These are phyloP conservation scores for Wickerhamomyces alni DNA, from an alignment of 805 yeast genomes.

Conservation along the genomic window DNA sequence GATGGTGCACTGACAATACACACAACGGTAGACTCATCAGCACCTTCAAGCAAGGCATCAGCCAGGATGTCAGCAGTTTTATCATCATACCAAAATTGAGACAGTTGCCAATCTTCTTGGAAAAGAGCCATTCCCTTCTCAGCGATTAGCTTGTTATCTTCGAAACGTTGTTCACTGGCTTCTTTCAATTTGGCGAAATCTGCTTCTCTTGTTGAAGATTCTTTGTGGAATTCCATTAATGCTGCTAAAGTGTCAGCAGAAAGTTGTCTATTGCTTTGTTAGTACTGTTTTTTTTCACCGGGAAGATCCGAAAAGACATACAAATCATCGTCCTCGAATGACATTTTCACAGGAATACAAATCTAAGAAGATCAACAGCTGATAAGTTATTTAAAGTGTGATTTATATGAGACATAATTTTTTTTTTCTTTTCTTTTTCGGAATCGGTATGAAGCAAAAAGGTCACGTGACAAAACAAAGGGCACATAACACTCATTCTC, in stretches of 20 bases:
- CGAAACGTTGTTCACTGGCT: slow-evolving; percentile 45
- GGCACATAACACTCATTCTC: too few species aligned
- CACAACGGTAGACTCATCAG: slow-evolving; percentile 62
- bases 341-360: background rate
- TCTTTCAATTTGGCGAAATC: slow-evolving; percentile 65
- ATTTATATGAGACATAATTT: background rate
- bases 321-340: slow-evolving; percentile 1
- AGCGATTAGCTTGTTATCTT: slow-evolving; percentile 21
- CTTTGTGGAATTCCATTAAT: slow-evolving; percentile 52
- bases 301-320: slow-evolving; percentile 4
- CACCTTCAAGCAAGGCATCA: slow-evolving; percentile 69
- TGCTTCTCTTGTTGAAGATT: slow-evolving; percentile 48
- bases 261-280: slow-evolving; percentile 18
- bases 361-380: background rate
- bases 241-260: slow-evolving; percentile 49
- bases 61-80: slow-evolving; percentile 65
- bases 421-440: background rate
- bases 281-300: background rate
- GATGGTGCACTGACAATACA: slow-evolving; percentile 88
- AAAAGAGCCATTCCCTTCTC: slow-evolving; percentile 62
- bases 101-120: slow-evolving; percentile 90
- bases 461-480: background rate
- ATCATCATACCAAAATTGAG: slow-evolving; percentile 84
- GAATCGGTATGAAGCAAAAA: too few species aligned
- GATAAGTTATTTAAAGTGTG: background rate